Percentiles rank a stretch among this genome's conserved stretches.
phyloP scores from a whole-genome alignment of 2,329 filamentous ascomycete genomes.

The Neonectria magnoliae region DNA sequence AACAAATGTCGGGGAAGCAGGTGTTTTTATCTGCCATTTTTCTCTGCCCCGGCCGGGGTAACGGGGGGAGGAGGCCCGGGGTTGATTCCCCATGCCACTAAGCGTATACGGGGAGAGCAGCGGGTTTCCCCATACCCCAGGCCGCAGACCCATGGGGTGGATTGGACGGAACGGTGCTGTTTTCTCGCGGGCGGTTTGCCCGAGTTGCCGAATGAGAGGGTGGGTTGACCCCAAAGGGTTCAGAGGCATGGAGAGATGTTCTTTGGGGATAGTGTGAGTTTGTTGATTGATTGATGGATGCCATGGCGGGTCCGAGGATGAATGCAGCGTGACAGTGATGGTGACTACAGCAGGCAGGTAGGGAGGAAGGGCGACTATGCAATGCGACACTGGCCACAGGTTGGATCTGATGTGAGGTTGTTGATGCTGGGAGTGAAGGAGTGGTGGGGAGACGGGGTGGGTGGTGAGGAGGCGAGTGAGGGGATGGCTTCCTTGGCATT shows the following conservation, averaged over 20 bases:
- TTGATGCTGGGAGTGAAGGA: background rate
- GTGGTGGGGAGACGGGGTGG: background rate
- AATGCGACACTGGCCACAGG: background rate
- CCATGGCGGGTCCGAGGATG: background rate
- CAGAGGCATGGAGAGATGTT: conserved; percentile 6
- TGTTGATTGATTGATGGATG: no score
- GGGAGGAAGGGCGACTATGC: background rate
- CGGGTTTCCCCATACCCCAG: conserved; percentile 24
- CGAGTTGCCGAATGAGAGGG: conserved; percentile 7
- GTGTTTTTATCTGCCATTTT: conserved; percentile 14
- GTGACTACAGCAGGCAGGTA: no score
- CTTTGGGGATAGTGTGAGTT: background rate
- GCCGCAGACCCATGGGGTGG: background rate
- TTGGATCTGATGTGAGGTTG: background rate
- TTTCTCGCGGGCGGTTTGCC: conserved; percentile 16
- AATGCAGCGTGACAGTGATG: no score
- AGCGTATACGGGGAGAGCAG: background rate
- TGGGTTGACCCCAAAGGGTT: background rate
- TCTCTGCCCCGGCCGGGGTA: conserved; percentile 5
- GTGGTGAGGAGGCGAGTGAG: background rate
- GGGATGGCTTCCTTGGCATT: background rate
- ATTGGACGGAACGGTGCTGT: background rate
- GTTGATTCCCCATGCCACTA: conserved; percentile 3
- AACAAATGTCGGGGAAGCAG: background rate
- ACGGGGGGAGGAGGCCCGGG: background rate